phyloP scores from a whole-genome alignment of 2,329 filamentous ascomycete species.

The Alternaria longipes region DNA sequence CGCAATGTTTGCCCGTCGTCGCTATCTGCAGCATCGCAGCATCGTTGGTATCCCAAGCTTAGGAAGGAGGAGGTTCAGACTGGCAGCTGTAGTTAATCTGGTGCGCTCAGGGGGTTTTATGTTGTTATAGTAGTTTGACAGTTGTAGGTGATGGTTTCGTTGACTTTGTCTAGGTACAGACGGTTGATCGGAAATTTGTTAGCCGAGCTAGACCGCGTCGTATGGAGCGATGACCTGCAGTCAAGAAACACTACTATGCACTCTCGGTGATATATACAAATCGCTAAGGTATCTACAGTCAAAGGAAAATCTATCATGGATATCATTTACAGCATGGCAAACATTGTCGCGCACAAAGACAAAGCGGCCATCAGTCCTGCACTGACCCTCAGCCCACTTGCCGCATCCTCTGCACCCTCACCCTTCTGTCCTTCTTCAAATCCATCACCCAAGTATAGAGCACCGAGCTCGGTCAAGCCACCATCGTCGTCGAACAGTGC shows the following conservation, averaged over 20 bases:
- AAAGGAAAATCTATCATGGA: background rate
- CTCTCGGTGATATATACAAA: background rate
- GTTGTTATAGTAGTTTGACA: background rate
- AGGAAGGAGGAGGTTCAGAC: background rate
- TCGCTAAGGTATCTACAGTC: constrained; percentile 11
- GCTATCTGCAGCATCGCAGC: background rate
- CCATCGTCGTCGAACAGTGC: constrained; percentile 46
- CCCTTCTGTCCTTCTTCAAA: constrained; percentile 46
- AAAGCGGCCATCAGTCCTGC: constrained; percentile 21
- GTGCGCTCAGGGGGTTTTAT: background rate
- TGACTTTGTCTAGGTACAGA: background rate
- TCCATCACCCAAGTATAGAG: constrained; percentile 44
- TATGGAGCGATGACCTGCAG: background rate
- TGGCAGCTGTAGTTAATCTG: background rate
- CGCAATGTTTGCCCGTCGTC: background rate
- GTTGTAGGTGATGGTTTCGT: background rate
- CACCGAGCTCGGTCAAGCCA: constrained; percentile 44
- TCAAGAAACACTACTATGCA: background rate
- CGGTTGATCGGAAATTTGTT: background rate
- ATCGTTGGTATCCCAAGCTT: background rate
- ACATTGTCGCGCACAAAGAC: constrained; percentile 6
- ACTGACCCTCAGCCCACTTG: constrained; percentile 17
- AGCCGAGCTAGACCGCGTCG: background rate
- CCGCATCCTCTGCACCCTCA: constrained; percentile 29
- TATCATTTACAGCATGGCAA: constrained; percentile 6